Evolutionary conservation across 2,329 filamentous ascomycete species (phyloP).

Genomic region (Ascochyta fabae): DNA sequence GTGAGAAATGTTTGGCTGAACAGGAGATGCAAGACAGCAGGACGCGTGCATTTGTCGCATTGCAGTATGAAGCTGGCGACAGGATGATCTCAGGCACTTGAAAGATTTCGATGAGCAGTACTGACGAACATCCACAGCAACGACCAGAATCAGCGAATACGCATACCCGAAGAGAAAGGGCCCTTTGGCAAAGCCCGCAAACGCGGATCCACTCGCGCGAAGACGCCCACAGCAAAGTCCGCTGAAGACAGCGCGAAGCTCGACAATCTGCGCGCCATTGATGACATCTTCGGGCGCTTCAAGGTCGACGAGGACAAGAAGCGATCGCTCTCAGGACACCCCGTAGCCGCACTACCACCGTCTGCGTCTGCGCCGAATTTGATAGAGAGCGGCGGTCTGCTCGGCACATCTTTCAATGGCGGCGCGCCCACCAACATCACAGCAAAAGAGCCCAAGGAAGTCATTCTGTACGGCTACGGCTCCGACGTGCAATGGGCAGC

Average conservation of each 20-base stretch:
- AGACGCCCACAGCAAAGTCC: constrained; percentile 65
- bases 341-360: constrained; percentile 31
- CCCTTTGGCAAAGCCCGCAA: constrained; percentile 64
- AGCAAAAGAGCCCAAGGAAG: constrained; percentile 70
- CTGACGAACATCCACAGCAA: constrained; percentile 24
- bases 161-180: constrained; percentile 65
- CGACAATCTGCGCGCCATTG: constrained; percentile 54
- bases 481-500: constrained; percentile 77
- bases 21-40: neutral
- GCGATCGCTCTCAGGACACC: constrained; percentile 32
- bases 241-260: constrained; percentile 60
- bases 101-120: neutral
- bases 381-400: constrained; percentile 34
- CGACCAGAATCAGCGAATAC: constrained; percentile 55
- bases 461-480: constrained; percentile 84
- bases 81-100: neutral
- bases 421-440: constrained; percentile 46
- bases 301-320: constrained; percentile 41
- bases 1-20: constrained; percentile 31
- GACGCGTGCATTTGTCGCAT: constrained; percentile 1
- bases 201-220: constrained; percentile 57
- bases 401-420: constrained; percentile 36
- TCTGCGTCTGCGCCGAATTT: constrained; percentile 45
- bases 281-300: constrained; percentile 54
- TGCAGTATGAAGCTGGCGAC: neutral